Conservation (phyloP, 441 rosid species). For the Erodium texanum region DNA sequence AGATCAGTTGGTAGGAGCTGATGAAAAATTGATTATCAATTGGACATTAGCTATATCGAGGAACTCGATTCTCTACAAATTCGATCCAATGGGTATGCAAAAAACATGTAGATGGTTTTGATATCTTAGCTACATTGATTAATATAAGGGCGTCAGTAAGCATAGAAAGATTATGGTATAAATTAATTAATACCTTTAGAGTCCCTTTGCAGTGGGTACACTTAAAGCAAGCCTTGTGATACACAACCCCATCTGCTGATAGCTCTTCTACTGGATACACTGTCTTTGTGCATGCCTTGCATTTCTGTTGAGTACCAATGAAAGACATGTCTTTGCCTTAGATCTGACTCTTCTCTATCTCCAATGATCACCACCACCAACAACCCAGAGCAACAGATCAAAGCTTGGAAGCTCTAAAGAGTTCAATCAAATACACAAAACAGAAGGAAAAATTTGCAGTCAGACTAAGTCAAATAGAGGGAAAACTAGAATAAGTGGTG, state of each 20-base stretch:
- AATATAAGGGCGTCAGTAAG: background rate
- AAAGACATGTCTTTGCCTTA: constrained; percentile 47
- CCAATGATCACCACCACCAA: constrained; percentile 7
- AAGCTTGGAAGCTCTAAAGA: background rate
- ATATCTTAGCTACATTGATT: constrained; percentile 1
- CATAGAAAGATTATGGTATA: background rate
- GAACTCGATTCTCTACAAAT: too few relatives aligned
- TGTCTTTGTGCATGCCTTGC: constrained; percentile 91
- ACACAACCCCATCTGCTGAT: constrained; percentile 80
- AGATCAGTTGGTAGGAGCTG: too few relatives aligned
- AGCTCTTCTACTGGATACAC: constrained; percentile 85
- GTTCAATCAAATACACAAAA: too few relatives aligned
- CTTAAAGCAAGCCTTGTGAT: constrained; percentile 89
- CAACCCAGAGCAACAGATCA: background rate
- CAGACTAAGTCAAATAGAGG: background rate
- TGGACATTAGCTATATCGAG: background rate
- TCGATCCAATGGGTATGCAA: background rate
- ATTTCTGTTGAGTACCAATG: constrained; percentile 85
- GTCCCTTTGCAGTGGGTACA: constrained; percentile 92
- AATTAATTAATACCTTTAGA: constrained; percentile 71
- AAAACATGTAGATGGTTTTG: background rate
- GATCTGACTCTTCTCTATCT: constrained; percentile 27
- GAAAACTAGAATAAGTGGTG: background rate
- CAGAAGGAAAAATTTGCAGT: background rate
- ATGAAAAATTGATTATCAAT: too few relatives aligned